Evolutionary conservation across 495 filamentous ascomycete species (phyloP).

Genomic region (Venustampulla echinocandica): DNA sequence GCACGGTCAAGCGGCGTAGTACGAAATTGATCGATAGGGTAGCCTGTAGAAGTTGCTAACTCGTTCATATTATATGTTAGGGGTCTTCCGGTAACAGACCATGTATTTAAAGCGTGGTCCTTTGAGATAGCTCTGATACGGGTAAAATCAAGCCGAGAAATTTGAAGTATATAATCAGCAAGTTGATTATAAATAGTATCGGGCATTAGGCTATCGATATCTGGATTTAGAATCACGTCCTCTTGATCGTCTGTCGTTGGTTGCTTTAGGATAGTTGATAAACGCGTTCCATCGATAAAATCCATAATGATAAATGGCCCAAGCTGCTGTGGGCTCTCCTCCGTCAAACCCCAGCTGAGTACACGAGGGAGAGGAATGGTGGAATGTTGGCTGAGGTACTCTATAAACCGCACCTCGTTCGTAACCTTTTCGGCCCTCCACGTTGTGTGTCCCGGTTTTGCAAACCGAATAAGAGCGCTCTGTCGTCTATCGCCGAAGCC

Average conservation of each 20-base stretch:
- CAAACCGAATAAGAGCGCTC: slow-evolving; percentile 21
- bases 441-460: slow-evolving; percentile 20
- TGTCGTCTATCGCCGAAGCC: slow-evolving; percentile 10
- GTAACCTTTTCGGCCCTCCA: slow-evolving; percentile 32
- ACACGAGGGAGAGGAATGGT: slow-evolving; percentile 35
- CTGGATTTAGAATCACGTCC: slow-evolving; percentile 27
- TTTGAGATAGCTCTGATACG: slow-evolving; percentile 32
- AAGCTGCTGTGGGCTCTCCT: slow-evolving; percentile 29
- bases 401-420: slow-evolving; percentile 33
- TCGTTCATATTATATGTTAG: slow-evolving; percentile 37
- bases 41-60: slow-evolving; percentile 29
- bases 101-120: slow-evolving; percentile 22
- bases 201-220: slow-evolving; percentile 27
- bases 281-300: slow-evolving; percentile 30
- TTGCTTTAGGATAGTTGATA: slow-evolving; percentile 26
- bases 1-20: slow-evolving; percentile 28
- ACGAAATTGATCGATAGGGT: slow-evolving; percentile 27
- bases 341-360: slow-evolving; percentile 29
- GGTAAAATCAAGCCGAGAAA: slow-evolving; percentile 31
- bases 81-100: slow-evolving; percentile 27
- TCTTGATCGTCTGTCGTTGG: slow-evolving; percentile 24
- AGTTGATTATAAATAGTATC: slow-evolving; percentile 31
- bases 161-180: slow-evolving; percentile 29
- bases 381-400: slow-evolving; percentile 29
- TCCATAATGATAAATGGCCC: slow-evolving; percentile 41